phyloP scores from a whole-genome alignment of 805 yeast species.

The Diddensiella santjacobensis region DNA sequence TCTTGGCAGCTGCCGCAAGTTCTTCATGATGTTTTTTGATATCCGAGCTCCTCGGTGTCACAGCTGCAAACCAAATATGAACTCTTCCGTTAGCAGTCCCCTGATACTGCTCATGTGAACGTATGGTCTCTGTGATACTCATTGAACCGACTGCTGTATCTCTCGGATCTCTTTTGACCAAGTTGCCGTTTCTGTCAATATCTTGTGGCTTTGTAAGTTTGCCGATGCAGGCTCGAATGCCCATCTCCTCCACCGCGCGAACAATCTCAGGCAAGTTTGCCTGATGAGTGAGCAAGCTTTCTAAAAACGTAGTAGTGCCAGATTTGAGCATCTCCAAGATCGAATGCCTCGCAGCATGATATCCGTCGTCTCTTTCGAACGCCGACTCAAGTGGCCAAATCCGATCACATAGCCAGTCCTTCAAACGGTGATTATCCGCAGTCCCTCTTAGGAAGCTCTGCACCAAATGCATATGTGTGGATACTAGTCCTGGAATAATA shows the following conservation, averaged over 20 bases:
- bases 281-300: slow-evolving; percentile 18
- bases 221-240: slow-evolving; percentile 15
- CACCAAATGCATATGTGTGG: slow-evolving; percentile 18
- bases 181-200: slow-evolving; percentile 6
- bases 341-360: slow-evolving; percentile 17
- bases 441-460: slow-evolving; percentile 17
- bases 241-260: slow-evolving; percentile 13
- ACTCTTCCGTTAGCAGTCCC: slow-evolving; percentile 20
- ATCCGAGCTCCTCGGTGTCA: slow-evolving; percentile 20
- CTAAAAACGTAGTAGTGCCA: slow-evolving; percentile 20
- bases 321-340: slow-evolving; percentile 22
- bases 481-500: slow-evolving; percentile 19
- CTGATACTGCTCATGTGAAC: slow-evolving; percentile 8
- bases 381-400: slow-evolving; percentile 22
- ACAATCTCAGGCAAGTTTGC: slow-evolving; percentile 13
- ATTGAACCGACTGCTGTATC: slow-evolving; percentile 1
- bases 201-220: slow-evolving; percentile 8
- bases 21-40: slow-evolving; percentile 14
- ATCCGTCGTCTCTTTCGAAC: slow-evolving; percentile 19
- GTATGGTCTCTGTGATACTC: not conserved
- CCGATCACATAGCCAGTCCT: slow-evolving; percentile 19
- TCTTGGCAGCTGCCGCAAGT: slow-evolving; percentile 10
- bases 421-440: slow-evolving; percentile 19
- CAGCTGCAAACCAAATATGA: slow-evolving; percentile 22
- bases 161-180: slow-evolving; percentile 2